Base-by-base conservation (phyloP, 805 yeast genomes). In the Ogataea sp. region DNA sequence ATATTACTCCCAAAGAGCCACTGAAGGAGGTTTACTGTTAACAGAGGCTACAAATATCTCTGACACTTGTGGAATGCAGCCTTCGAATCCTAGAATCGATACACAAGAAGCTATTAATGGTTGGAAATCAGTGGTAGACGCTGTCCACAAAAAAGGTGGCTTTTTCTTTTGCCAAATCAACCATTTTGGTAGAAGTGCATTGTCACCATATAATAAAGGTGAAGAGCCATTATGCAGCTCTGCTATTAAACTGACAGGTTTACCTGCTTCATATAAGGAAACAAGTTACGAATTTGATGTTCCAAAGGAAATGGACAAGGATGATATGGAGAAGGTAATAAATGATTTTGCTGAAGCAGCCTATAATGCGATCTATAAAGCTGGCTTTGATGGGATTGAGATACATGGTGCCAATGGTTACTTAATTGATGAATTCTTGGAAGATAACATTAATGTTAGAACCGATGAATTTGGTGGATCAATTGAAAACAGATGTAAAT, bases 381-480 rank as follows among this genome's bases (percentile, higher is more conserved):
- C 66, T 16, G 70, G 70, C 0, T 65, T 61, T 43, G 72, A 67
- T 43, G 57, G 53, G 35, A 47, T 67, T 16, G 72, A 67, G 39
- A 28, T 66, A 15, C 72, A 67, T 42, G 62, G 59, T 28, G 69
- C 68, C 6, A 59, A 64, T 45, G 71, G 71, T 1, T 66, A 62
- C 39, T 47, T 66, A 20, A 33, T 64, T 21, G 68, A 67, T 40
- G 61, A 60, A 36, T 66, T 67, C 41, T 39, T 64, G 30, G 58
- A 61, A 20, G 59, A 61, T 18, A 41, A 49, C 32, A 51, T 59
- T 25, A 65, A 67, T 44, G 20, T 50, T 16, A 53, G 70, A 59
- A 65, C 68, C 5, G 81, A 75, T 52, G 64, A 70, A 47, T 75
- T 74, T 45, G 81, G 80, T 44, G 80, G 78, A 4, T 62, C 36